Percentiles rank a stretch among this genome's conserved stretches.
These are phyloP conservation scores for Nakaseomyces kungkrabaensis DNA, from an alignment of 1,139 yeast genomes.

Conservation along the genomic window DNA sequence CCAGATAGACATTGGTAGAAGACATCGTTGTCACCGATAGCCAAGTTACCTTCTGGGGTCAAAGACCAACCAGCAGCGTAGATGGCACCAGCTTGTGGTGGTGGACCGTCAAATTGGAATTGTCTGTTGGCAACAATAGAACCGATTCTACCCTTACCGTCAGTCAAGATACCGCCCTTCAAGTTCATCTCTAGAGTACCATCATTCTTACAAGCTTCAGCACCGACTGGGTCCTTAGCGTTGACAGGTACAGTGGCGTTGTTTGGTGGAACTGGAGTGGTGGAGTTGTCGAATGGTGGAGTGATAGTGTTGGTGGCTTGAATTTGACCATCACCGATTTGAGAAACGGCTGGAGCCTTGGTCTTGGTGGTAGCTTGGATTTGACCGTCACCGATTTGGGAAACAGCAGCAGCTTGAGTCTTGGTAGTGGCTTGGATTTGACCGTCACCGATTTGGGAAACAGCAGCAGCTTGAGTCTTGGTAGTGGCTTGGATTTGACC, in stretches of 20 bases:
- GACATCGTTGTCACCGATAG: slow-evolving; percentile 51
- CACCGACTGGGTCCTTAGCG: slow-evolving; percentile 7
- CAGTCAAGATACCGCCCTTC: slow-evolving; percentile 45
- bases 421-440: slow-evolving; percentile 14
- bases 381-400: slow-evolving; percentile 26
- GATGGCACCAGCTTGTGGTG: slow-evolving; percentile 80
- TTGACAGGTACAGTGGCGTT: slow-evolving; percentile 9
- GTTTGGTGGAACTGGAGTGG: not conserved
- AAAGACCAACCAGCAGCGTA: slow-evolving; percentile 76
- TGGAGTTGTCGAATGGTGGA: slow-evolving; percentile 2
- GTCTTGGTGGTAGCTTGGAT: slow-evolving; percentile 35
- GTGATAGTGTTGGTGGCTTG: slow-evolving; percentile 39
- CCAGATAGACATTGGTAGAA: slow-evolving; percentile 80
- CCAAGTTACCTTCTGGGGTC: slow-evolving; percentile 52
- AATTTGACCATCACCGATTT: slow-evolving; percentile 51
- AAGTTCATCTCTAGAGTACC: slow-evolving; percentile 48
- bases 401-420: slow-evolving; percentile 22
- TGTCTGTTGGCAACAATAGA: slow-evolving; percentile 78
- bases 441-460: slow-evolving; percentile 41
- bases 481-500: slow-evolving; percentile 13
- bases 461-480: slow-evolving; percentile 36
- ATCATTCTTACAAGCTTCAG: slow-evolving; percentile 39
- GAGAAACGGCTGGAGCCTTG: slow-evolving; percentile 31
- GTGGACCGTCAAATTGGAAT: slow-evolving; percentile 84
- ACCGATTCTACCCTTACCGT: slow-evolving; percentile 61